Evolutionary conservation across 2,329 filamentous ascomycete genomes (phyloP), one percentile per base, ranked within the genome.

Genomic region (Epichloe elymi): DNA sequence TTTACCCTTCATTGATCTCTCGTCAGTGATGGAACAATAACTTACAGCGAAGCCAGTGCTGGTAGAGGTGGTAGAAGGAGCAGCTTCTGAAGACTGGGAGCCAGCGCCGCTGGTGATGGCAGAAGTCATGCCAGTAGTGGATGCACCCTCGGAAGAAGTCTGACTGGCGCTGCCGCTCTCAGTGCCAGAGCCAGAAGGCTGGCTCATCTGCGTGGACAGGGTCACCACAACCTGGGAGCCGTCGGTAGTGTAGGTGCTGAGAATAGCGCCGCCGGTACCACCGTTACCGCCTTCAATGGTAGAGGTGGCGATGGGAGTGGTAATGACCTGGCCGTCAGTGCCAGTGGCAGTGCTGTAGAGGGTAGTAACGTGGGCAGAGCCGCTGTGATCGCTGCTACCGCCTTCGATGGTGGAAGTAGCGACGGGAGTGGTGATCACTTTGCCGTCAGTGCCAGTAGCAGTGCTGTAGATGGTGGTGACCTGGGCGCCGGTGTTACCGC

Each of bases 401-500:
- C 45, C 52, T 54, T 58, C 59, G 42, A 62, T 57, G 50, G 65
- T 63, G 39, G 65, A 67, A 46, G 69, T 70, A 38, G 61, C 59
- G 20, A 69, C 60, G n/a, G 69, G 65, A 40, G 63, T 58, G 43
- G 65, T 66, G 52, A 65, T 54, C 50, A 62, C 61, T 42, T 61
- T 58, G 36, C 61, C 60, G 47, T 61, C 68, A 42, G 65, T 66
- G 8, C 48, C 51, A 48, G 67, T 61, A 37, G 66, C 51, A 41
- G 65, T 66, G 54, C 62, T 68, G 56, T 65, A 63, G 46, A 67
- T 60, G 54, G 64, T 70, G 46, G 69, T 70, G 15, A 48, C 46
- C 26, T 41, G 37, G 14, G 46, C 23, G 8, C 8, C 46, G 36
- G 23, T 26, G 15, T 36, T 44, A 30, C 41, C 44, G 46, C 35